phyloP scores from a whole-genome alignment of 257 asterid species.

The Avicennia marina region DNA sequence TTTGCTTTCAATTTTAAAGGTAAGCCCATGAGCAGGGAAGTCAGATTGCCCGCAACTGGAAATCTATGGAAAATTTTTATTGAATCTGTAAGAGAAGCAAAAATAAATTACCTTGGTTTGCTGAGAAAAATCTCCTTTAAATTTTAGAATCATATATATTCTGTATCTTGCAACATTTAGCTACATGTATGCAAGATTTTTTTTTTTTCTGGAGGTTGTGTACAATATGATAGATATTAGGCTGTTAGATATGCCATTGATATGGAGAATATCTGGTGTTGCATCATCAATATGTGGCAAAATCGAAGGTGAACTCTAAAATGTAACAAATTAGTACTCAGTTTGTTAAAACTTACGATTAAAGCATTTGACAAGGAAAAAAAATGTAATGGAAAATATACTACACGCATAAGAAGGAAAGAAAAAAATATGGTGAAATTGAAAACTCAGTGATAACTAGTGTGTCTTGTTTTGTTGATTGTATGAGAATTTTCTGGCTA shows the following conservation, averaged over 20 bases:
- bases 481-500: not conserved
- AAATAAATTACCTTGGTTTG: not conserved
- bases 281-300: too few relatives aligned
- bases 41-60: not conserved
- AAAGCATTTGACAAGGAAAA: too few relatives aligned
- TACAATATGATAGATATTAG: not conserved
- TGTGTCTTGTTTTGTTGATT: too few relatives aligned
- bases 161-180: not conserved
- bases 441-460: too few relatives aligned
- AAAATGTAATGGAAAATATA: too few relatives aligned
- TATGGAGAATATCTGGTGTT: too few relatives aligned
- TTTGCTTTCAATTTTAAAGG: too few relatives aligned
- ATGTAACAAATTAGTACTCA: too few relatives aligned
- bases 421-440: too few relatives aligned
- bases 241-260: not conserved
- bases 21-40: not conserved
- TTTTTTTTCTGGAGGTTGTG: not conserved
- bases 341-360: too few relatives aligned
- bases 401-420: too few relatives aligned
- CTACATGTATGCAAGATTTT: not conserved
- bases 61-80: not conserved
- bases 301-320: not conserved
- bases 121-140: not conserved
- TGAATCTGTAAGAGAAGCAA: not conserved
- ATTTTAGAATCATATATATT: not conserved